Base-by-base conservation (phyloP, 805 yeast species). In the Candida multigemmis region DNA sequence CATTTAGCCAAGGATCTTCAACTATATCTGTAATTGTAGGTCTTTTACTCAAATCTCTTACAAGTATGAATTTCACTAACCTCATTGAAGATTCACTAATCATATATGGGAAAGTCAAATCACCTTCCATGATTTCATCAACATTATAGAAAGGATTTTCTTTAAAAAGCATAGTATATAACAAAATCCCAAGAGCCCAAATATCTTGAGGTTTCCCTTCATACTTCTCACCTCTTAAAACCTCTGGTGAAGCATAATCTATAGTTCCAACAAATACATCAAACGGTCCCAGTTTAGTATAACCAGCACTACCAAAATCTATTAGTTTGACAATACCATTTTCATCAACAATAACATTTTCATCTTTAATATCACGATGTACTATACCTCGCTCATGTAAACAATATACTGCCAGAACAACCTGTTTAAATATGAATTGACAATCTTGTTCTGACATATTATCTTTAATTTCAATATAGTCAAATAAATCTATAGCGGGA, bases 201-300 rank as follows among this genome's bases (percentile, higher is more conserved):
- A 87, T 78, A 54, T 91, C 98, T 51, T 91, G 98, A 3, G 94
- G 89, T 48, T 74, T 79, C 13, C 98, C 98, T 27, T 75, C 85
- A 45, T 89, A 91, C 13, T 87, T 79, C 34, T 76, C 77, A 2
- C 97, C 98, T 27, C 77, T 68, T 19, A 91, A 61, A 1, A 91
- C 95, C 52, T 91, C 98, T 0, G 98, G 98, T 0, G 97, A 94
- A 1, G 97, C 97, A 51, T 89, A 91, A 51, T 91, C 96, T 23
- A 91, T 77, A 0, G 98, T 91, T 3, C 98, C 98, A 2, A 91
- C 97, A 55, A 91, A 89, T 4, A 91, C 95, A 40, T 89, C 95
- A 55, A 89, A 91, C 4, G 97, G 97, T 0, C 96, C 97, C 56
- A 79, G 85, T 38, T 70, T 73, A 12, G 77, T 73, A 50, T 85